Conservation (phyloP, 1,139 yeast genomes). For the Saccharomyces uvarum region DNA sequence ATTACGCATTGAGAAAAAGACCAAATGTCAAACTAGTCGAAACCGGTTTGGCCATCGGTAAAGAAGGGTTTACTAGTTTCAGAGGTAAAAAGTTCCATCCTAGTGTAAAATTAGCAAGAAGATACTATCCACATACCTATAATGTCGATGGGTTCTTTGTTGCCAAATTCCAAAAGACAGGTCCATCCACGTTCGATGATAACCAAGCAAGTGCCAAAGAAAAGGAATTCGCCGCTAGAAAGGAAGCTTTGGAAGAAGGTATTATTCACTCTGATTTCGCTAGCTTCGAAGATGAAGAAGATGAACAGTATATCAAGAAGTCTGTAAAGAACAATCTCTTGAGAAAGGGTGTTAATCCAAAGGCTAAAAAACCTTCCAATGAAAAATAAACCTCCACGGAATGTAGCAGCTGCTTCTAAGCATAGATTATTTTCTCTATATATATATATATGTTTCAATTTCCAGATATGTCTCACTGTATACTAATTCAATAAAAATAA, state of each 20-base stretch:
- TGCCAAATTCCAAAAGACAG: slow-evolving; percentile 90
- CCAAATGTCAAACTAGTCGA: slow-evolving; percentile 94
- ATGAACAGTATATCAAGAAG: slow-evolving; percentile 64
- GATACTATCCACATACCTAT: slow-evolving; percentile 97
- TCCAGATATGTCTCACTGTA: neutral
- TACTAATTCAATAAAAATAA: neutral
- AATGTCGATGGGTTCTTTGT: slow-evolving; percentile 98
- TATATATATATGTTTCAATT: neutral
- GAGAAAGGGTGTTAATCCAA: slow-evolving; percentile 78
- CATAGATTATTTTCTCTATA: neutral
- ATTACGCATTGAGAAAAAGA: slow-evolving; percentile 90
- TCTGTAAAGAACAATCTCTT: slow-evolving; percentile 64
- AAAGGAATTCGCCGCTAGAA: slow-evolving; percentile 72
- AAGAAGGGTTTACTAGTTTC: slow-evolving; percentile 88
- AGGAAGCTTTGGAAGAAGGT: slow-evolving; percentile 67
- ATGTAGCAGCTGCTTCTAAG: neutral
- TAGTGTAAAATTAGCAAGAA: slow-evolving; percentile 69
- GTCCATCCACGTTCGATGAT: slow-evolving; percentile 74
- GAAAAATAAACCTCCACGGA: slow-evolving; percentile 15
- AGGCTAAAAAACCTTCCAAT: slow-evolving; percentile 29
- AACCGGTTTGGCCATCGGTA: slow-evolving; percentile 89
- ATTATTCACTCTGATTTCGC: slow-evolving; percentile 83
- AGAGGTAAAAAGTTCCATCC: slow-evolving; percentile 88
- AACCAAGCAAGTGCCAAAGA: slow-evolving; percentile 86
- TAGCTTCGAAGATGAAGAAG: slow-evolving; percentile 68